Base-by-base conservation (phyloP, 495 filamentous ascomycete species). In the Talaromyces trachyspermus region DNA sequence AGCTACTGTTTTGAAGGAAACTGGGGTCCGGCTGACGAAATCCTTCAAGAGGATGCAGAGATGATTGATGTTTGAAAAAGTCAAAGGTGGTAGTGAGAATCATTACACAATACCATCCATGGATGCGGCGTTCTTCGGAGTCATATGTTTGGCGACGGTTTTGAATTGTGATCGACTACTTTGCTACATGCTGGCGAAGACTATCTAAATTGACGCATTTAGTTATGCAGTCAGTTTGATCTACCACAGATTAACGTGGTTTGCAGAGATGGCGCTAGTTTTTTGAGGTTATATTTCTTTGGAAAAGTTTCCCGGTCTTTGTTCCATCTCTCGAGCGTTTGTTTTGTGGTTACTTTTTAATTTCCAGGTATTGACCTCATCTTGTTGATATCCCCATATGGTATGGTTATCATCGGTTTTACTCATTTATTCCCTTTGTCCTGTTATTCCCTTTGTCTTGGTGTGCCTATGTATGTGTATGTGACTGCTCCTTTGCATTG, bases 1-100 rank as follows among this genome's bases (percentile, higher is more conserved):
- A 22, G 94, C 94, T 18, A 94, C 86, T 8, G 81, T 96, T 42
- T 97, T 83, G 92, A 98, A 68, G 94, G 92, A 54, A 89, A 88
- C 60, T 98, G 88, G 87, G 92, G 92, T 1, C 92, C 90, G 30
- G 79, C 79, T 9, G 83, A 88, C 51, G 76, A 84, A 48, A 72
- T 86, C 22, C 67, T 87, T 50, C 72, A 70, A n/a, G 77, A 79
- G 59, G 81, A 85, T 64, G 74, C 79, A 38, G 82, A 85, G 60
- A 86, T 86, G 81, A 79, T 84, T 59, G 83, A 87, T 61, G 80
- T 81, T 62, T 78, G 63, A 76, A 60, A 49, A 42, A n/a, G n/a
- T n/a, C n/a, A n/a, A n/a, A n/a, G n/a, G n/a, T n/a, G n/a, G n/a
- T n/a, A n/a, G n/a, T n/a, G n/a, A n/a, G n/a, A n/a, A n/a, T n/a